phyloP scores from a whole-genome alignment of 2,329 filamentous ascomycete species.

The Endocalyx cinctus region DNA sequence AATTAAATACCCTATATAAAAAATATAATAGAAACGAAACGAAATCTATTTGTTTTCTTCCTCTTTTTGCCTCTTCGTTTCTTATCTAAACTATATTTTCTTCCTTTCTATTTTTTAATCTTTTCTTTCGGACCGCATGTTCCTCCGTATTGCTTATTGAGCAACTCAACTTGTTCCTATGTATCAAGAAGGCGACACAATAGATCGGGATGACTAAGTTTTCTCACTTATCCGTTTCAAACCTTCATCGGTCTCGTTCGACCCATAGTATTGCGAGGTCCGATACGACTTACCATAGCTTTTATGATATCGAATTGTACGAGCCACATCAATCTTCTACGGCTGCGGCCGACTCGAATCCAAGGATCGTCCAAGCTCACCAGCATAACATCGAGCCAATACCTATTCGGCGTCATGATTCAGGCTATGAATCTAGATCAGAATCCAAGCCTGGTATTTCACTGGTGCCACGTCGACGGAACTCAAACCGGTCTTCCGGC shows the following conservation, averaged over 20 bases:
- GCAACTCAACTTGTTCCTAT: constrained; percentile 2
- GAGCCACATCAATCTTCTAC: constrained; percentile 31
- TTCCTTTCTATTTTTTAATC: neutral
- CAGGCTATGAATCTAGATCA: constrained; percentile 52
- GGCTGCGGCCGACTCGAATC: constrained; percentile 6
- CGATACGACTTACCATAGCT: constrained; percentile 51
- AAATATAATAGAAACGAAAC: too few relatives aligned
- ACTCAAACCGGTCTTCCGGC: constrained; percentile 23
- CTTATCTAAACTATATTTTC: neutral
- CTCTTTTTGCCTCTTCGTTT: neutral
- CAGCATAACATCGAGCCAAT: constrained; percentile 27
- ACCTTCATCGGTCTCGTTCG: constrained; percentile 26
- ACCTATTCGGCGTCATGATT: constrained; percentile 52
- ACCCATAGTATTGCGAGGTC: constrained; percentile 40
- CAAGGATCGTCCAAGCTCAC: constrained; percentile 4
- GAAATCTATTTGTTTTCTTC: neutral
- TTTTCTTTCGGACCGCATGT: neutral
- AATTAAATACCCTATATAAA: too few relatives aligned
- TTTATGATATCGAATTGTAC: constrained; percentile 44
- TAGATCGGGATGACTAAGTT: constrained; percentile 19
- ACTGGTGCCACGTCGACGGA: constrained; percentile 22
- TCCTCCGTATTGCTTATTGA: neutral
- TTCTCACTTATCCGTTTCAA: constrained; percentile 13
- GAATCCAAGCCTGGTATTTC: constrained; percentile 36
- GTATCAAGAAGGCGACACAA: constrained; percentile 8